Base-by-base conservation (phyloP, 164 flowering plant genomes). In the Houttuynia cordata region DNA sequence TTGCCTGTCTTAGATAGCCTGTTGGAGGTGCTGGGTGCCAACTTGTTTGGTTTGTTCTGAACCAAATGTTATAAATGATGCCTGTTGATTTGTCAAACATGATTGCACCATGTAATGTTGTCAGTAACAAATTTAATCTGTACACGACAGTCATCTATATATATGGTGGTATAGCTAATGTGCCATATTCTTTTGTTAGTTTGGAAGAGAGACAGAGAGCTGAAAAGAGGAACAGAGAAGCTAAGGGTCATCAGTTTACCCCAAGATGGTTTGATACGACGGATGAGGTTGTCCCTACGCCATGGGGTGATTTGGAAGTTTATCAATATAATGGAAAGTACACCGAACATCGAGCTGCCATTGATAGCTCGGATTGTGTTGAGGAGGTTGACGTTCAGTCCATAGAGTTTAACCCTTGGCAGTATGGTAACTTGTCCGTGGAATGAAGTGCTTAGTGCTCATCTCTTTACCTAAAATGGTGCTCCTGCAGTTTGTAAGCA, bases 191-290 rank as follows among this genome's bases (percentile, higher is more conserved):
- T 45, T 45, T 56, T 39, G 62, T 71, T n/a, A 90, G 97, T 65
- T 53, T 90, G 78, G 97, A 90, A 75, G 97, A 87, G 76, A 83
- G 76, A 64, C 97, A 90, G 62, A 75, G 97, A 79, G 87, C 89
- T 42, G 97, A 90, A 71, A 90, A 81, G 83, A 77, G 77, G 72
- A 75, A 45, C 57, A 73, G 97, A 53, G 97, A 90, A 67, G 82
- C 81, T 12, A 79, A 80, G 57, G 83, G 80, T 9, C 79, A 88
- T 24, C 57, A 79, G 55, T 88, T 83, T 64, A 62, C 70, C 21
- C 84, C 96, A 50, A 79, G 78, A 73, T 88, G 96, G 96, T 88
- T 88, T 62, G 85, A 86, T 42, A 42, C 64, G 39, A 66, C 87
- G 8, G 78, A 60, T 63, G 90, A 88, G 69, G 63, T 84, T 37